Evolutionary conservation across 2,329 filamentous ascomycete genomes (phyloP).

Genomic region (Arachnopeziza araneosa): DNA sequence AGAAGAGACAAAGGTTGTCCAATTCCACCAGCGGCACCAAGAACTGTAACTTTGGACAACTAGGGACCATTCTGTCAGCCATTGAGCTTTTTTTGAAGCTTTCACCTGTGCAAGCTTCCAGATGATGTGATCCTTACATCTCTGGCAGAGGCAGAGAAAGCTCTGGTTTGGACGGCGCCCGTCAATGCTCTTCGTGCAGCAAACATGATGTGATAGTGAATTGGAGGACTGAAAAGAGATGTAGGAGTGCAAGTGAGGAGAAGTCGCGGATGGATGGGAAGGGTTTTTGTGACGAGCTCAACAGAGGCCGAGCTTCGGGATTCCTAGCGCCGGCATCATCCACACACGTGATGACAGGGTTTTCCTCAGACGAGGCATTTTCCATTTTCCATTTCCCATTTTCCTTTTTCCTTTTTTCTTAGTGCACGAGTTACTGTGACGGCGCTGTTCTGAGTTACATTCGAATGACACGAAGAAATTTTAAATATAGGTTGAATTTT

Average conservation of each 20-base stretch:
- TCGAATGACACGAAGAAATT: too few relatives aligned
- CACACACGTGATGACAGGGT: not conserved
- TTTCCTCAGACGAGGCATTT: not conserved
- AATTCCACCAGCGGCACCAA: slow-evolving; percentile 96
- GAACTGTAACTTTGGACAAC: slow-evolving; percentile 96
- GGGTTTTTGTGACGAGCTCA: not conserved
- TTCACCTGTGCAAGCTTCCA: slow-evolving; percentile 8
- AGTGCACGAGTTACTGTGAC: too few relatives aligned
- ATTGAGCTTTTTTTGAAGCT: slow-evolving; percentile 10
- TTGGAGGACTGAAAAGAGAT: slow-evolving; percentile 10
- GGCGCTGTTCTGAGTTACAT: too few relatives aligned
- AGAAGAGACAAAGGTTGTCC: slow-evolving; percentile 96
- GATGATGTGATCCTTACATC: slow-evolving; percentile 51
- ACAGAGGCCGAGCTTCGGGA: not conserved
- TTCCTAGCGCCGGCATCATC: not conserved
- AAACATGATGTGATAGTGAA: slow-evolving; percentile 57
- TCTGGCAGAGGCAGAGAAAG: slow-evolving; percentile 74
- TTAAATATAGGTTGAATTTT: too few relatives aligned
- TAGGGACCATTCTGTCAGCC: slow-evolving; percentile 36
- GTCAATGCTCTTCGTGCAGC: slow-evolving; percentile 55
- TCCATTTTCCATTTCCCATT: too few relatives aligned
- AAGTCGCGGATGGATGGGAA: slow-evolving; percentile 14
- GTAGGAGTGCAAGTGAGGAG: slow-evolving; percentile 10
- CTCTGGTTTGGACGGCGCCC: slow-evolving; percentile 64
- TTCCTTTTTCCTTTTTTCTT: too few relatives aligned